These are phyloP conservation scores for Leishmania arabica DNA, from an alignment of 208 protist species.

Conservation along the genomic window DNA sequence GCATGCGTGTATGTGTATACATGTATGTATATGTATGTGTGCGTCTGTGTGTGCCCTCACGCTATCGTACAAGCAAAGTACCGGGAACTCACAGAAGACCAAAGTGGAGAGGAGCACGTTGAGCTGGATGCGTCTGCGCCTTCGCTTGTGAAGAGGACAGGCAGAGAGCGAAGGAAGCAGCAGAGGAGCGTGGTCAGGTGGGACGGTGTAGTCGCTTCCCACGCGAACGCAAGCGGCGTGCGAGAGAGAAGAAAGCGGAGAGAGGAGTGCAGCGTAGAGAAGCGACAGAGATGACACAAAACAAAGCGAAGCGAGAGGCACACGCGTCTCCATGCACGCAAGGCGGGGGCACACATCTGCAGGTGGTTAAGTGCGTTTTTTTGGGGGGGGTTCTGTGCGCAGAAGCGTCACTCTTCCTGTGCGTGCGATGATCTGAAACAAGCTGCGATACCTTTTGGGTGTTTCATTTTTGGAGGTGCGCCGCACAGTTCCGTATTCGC, in stretches of 20 bases:
- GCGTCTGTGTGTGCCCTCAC: neutral
- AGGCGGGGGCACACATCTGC: neutral
- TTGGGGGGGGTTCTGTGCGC: neutral
- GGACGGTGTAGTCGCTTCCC: neutral
- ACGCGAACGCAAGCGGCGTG: neutral
- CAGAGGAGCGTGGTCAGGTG: neutral
- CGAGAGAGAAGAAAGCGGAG: neutral
- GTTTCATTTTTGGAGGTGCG: neutral
- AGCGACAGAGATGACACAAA: neutral
- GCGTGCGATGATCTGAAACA: neutral
- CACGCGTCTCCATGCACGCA: neutral
- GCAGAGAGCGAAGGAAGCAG: neutral
- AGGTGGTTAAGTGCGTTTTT: neutral
- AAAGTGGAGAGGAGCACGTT: neutral
- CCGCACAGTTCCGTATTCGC: neutral
- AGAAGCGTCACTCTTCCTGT: neutral
- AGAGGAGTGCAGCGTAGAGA: neutral
- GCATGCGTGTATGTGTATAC: neutral
- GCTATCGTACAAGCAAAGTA: neutral
- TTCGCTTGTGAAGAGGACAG: neutral
- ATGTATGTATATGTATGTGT: neutral
- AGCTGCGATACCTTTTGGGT: neutral
- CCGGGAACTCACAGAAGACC: neutral
- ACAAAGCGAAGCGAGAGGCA: constrained; percentile 7
- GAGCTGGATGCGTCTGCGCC: neutral